Evolutionary conservation across 352 stramenopile species (phyloP).

Genomic region (Peronospora tabacina): DNA sequence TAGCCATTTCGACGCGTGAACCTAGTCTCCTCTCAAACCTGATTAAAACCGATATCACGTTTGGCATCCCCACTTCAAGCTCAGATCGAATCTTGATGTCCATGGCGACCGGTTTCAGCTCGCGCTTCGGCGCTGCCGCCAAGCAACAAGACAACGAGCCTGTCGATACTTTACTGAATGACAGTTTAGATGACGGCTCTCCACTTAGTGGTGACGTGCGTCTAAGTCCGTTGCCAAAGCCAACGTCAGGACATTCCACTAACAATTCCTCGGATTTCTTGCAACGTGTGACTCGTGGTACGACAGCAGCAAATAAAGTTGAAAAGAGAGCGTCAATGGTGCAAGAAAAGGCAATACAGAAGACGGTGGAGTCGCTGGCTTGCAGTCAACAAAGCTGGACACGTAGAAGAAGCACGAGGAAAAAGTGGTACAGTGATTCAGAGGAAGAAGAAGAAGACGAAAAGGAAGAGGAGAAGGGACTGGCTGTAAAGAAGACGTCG

Average conservation of each 20-base stretch:
- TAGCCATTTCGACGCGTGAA: slow-evolving; percentile 10
- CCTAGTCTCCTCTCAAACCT: background rate
- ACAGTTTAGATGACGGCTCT: slow-evolving; percentile 45
- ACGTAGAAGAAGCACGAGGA: slow-evolving; percentile 21
- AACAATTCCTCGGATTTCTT: slow-evolving; percentile 18
- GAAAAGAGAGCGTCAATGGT: slow-evolving; percentile 1
- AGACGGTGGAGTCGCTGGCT: slow-evolving; percentile 9
- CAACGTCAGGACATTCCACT: slow-evolving; percentile 8
- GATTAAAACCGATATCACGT: slow-evolving; percentile 3
- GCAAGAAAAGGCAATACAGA: slow-evolving; percentile 12
- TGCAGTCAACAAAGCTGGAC: slow-evolving; percentile 16
- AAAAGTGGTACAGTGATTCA: slow-evolving; percentile 52
- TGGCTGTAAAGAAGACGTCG: slow-evolving; percentile 8
- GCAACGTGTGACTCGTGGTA: slow-evolving; percentile 9
- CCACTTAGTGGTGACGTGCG: slow-evolving; percentile 18
- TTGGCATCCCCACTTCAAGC: slow-evolving; percentile 11
- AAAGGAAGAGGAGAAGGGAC: slow-evolving; percentile 23
- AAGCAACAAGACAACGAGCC: slow-evolving; percentile 21
- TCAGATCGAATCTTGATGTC: background rate
- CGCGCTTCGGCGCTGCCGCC: slow-evolving; percentile 25
- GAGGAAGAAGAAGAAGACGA: slow-evolving; percentile 40
- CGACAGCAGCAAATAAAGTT: slow-evolving; percentile 1
- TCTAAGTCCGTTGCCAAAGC: slow-evolving; percentile 10
- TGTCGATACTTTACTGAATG: slow-evolving; percentile 51
- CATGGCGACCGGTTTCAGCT: slow-evolving; percentile 15